These are phyloP conservation scores for Drechslera avenae DNA, from an alignment of 2,329 filamentous ascomycete genomes.

Conservation along the genomic window DNA sequence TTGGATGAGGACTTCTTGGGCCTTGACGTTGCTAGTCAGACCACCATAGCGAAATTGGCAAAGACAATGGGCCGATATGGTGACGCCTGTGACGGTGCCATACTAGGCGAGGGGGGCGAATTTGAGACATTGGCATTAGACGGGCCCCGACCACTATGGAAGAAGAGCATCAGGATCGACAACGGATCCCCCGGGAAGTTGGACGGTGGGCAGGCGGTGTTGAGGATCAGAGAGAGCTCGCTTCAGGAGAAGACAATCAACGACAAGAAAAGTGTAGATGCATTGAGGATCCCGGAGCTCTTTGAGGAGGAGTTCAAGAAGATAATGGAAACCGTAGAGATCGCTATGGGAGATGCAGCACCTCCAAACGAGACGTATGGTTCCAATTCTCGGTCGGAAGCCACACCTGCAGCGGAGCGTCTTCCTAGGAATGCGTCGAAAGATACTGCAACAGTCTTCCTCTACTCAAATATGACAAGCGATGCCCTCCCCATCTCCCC, in stretches of 20 bases:
- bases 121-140: slow-evolving; percentile 91
- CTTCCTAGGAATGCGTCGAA: slow-evolving; percentile 21
- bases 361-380: too few relatives aligned
- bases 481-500: slow-evolving; percentile 5
- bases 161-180: slow-evolving; percentile 68
- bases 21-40: slow-evolving; percentile 71
- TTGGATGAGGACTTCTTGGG: slow-evolving; percentile 81
- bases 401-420: slow-evolving; percentile 5
- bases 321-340: slow-evolving; percentile 35
- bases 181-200: slow-evolving; percentile 62
- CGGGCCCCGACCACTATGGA: slow-evolving; percentile 76
- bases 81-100: slow-evolving; percentile 66
- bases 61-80: slow-evolving; percentile 71
- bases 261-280: slow-evolving; percentile 21
- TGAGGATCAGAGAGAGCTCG: slow-evolving; percentile 65
- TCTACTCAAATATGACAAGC: slow-evolving; percentile 48
- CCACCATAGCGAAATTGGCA: slow-evolving; percentile 54
- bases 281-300: slow-evolving; percentile 64
- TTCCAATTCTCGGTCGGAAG: neutral
- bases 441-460: slow-evolving; percentile 53
- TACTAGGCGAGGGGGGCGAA: slow-evolving; percentile 91
- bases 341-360: too few relatives aligned
- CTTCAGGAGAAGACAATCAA: slow-evolving; percentile 55
- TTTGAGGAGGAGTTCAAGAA: slow-evolving; percentile 67
- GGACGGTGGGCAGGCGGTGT: slow-evolving; percentile 77